These are phyloP conservation scores for Metarhizium sp. DNA, from an alignment of 2,329 filamentous ascomycete species.

Conservation along the genomic window DNA sequence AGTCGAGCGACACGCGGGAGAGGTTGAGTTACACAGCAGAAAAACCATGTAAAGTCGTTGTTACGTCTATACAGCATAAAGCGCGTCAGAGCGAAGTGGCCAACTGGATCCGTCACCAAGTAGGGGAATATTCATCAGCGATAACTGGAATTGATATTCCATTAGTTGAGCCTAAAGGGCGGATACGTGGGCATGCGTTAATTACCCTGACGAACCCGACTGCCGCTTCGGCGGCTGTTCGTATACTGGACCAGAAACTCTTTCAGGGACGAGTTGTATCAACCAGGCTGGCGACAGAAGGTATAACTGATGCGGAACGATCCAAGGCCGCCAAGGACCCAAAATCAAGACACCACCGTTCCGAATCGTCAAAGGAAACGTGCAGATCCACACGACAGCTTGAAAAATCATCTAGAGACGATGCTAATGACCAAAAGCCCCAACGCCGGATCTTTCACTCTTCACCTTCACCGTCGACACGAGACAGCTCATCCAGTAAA, in stretches of 20 bases:
- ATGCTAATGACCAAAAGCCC: background rate
- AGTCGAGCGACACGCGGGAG: background rate
- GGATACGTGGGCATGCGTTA: conserved; percentile 17
- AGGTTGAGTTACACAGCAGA: conserved; percentile 3
- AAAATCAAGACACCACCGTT: background rate
- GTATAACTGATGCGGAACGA: background rate
- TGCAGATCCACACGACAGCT: background rate
- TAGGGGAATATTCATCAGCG: conserved; percentile 11
- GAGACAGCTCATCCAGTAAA: background rate
- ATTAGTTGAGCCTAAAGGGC: conserved; percentile 10
- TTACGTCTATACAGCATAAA: conserved; percentile 17
- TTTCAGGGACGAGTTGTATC: conserved; percentile 17
- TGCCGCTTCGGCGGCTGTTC: conserved; percentile 16
- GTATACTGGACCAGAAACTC: conserved; percentile 15
- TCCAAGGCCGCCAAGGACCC: background rate
- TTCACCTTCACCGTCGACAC: background rate
- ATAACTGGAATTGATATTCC: conserved; percentile 18
- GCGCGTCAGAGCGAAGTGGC: conserved; percentile 14
- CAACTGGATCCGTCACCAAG: conserved; percentile 17
- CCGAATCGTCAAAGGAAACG: background rate
- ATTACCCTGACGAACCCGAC: conserved; percentile 13
- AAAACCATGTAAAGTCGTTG: conserved; percentile 15
- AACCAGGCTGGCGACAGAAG: background rate
- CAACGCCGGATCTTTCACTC: background rate
- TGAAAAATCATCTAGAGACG: background rate